Evolutionary conservation across 108 stramenopile species (phyloP), one percentile per base, ranked within the genome.

Genomic region (Fistulifera solaris): DNA sequence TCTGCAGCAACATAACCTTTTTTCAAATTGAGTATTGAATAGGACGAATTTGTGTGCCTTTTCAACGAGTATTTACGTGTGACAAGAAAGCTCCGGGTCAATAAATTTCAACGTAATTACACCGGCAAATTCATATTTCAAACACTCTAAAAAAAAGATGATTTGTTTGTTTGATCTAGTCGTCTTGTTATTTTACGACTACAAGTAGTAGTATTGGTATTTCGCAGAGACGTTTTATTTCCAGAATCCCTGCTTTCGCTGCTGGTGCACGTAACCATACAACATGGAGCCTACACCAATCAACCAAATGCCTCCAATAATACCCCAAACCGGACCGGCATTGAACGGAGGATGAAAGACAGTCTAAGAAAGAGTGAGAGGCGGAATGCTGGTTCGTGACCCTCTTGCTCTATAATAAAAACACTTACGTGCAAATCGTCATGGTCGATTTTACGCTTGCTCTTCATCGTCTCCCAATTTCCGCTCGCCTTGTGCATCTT

Each of bases 231-330:
- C 21, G 6, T 42, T 15, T 73, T 73, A 76, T 51, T 81, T 85
- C 83, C 83, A 89, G 74, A 76, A 89, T 62, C 87, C 87, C 62
- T 89, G 87, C 75, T 89, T 89, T 61, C 81, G 71, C 68, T 85
- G 83, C 56, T 89, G 87, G 50, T 83, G 81, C 4, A 61, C 49
- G 69, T 80, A 73, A 23, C 87, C 83, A 43, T 71, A 78, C 27
- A 63, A 74, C 78, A 84, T 88, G 63, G 68, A 42, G 35, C 87
- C 63, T 41, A 39, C 51, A 19, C 44, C 55, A 24, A 39, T 48
- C 23, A 40, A 28, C 48, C 38, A 18, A 16, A 68, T 23, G 27
- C 62, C 70, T 46, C 41, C 53, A 23, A 35, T 58, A 26, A 67
- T 48, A 4, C 15, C 42, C 40, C 27, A 17, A 21, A 57, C 39